Conservation (phyloP, 179 eudicot species). For the Actinidia chinensis region DNA sequence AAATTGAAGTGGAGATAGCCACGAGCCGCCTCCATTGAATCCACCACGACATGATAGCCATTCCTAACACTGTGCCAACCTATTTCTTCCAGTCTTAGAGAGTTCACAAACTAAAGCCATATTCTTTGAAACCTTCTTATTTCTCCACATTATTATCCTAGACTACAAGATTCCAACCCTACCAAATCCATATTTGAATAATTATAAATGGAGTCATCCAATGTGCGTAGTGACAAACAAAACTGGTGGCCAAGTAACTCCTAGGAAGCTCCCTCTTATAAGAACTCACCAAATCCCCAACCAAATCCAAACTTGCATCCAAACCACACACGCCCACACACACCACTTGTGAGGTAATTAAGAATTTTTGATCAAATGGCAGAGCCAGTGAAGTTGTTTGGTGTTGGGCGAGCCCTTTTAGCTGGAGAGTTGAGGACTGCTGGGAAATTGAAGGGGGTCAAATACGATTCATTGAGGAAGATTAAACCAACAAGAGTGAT, state of each 20-base stretch:
- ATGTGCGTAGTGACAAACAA: no score
- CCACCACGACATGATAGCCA: no score
- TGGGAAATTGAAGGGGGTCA: slow-evolving; percentile 35
- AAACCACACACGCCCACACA: no score
- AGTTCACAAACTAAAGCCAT: neutral
- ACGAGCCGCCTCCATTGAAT: no score
- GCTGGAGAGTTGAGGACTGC: slow-evolving; percentile 35
- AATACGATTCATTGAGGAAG: slow-evolving; percentile 32
- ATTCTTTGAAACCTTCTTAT: neutral
- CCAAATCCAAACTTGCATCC: neutral
- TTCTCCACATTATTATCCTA: neutral
- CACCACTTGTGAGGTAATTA: neutral
- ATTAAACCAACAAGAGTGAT: slow-evolving; percentile 34
- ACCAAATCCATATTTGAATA: neutral
- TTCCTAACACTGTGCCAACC: neutral
- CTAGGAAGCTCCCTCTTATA: neutral
- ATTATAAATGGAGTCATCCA: neutral
- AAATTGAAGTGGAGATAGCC: no score
- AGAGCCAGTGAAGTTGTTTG: slow-evolving; percentile 33
- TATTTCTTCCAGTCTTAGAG: neutral
- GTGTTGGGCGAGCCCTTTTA: slow-evolving; percentile 30
- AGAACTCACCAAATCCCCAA: neutral
- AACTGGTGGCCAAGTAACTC: slow-evolving; percentile 17
- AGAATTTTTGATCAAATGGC: neutral
- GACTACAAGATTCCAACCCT: neutral